Percentiles rank a stretch among this genome's conserved stretches.
Evolutionary conservation across 352 stramenopile species (phyloP).

Genomic region (Globisporangium nodosum): DNA sequence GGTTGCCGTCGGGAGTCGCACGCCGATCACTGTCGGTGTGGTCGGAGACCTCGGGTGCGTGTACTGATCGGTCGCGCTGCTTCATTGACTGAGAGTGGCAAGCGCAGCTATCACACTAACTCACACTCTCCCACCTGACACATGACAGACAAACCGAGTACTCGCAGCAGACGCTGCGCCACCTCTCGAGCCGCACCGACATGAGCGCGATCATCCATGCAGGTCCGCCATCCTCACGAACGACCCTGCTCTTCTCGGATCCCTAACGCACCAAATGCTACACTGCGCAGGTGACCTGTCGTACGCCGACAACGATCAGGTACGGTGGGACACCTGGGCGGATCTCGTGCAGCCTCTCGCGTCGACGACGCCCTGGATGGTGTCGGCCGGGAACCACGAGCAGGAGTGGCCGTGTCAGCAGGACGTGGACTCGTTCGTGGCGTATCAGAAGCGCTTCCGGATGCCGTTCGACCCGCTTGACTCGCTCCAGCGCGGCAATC

Average conservation of each 20-base stretch:
- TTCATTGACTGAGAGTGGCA: background rate
- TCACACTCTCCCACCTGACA: background rate
- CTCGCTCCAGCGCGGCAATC: constrained; percentile 60
- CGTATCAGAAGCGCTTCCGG: constrained; percentile 83
- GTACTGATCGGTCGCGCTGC: background rate
- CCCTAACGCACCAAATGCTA: background rate
- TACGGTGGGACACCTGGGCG: constrained; percentile 87
- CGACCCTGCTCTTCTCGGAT: background rate
- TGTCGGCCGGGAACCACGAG: constrained; percentile 85
- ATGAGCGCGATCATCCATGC: constrained; percentile 65
- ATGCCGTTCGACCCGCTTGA: constrained; percentile 75
- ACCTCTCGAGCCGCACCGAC: constrained; percentile 38
- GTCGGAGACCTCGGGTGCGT: constrained; percentile 86
- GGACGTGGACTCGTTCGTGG: constrained; percentile 63
- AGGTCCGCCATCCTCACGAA: constrained; percentile 16
- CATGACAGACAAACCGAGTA: constrained; percentile 75
- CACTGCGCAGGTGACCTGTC: constrained; percentile 64
- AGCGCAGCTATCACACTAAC: background rate
- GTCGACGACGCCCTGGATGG: constrained; percentile 70
- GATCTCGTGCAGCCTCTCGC: constrained; percentile 77
- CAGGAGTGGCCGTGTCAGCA: constrained; percentile 62
- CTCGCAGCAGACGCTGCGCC: constrained; percentile 79
- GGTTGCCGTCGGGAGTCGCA: constrained; percentile 33
- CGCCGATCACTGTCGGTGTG: constrained; percentile 72
- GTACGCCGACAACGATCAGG: constrained; percentile 85